phyloP scores from a whole-genome alignment of 2,329 filamentous ascomycete species.

The Xylaria hypoxylon region DNA sequence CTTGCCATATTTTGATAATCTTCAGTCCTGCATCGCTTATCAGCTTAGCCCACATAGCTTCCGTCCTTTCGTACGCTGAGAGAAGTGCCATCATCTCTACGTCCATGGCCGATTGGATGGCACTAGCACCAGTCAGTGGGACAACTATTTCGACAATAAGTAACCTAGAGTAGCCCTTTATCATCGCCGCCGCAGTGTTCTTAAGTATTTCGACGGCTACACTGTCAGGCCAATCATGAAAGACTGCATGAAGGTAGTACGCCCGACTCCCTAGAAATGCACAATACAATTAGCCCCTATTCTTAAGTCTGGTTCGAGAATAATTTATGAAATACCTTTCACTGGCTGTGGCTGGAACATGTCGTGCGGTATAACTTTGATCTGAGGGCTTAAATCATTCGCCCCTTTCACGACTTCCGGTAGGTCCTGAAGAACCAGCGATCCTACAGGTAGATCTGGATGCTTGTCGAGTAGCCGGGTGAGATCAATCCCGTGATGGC shows the following conservation, averaged over 20 bases:
- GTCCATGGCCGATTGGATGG: conserved; percentile 40
- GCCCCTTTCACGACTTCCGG: conserved; percentile 46
- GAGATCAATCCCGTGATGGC: conserved; percentile 55
- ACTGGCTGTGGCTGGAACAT: conserved; percentile 52
- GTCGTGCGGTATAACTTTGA: conserved; percentile 48
- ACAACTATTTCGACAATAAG: conserved; percentile 58
- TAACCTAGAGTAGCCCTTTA: conserved; percentile 54
- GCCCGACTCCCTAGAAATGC: conserved; percentile 45
- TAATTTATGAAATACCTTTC: conserved; percentile 31
- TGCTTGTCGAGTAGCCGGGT: conserved; percentile 49
- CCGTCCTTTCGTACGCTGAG: conserved; percentile 41
- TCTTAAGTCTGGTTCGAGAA: too few relatives aligned
- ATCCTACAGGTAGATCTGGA: conserved; percentile 49
- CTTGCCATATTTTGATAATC: conserved; percentile 40
- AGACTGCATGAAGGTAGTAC: conserved; percentile 52
- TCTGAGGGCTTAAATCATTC: conserved; percentile 37
- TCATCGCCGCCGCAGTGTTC: conserved; percentile 50
- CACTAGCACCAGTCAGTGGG: conserved; percentile 51
- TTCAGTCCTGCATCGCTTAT: conserved; percentile 40
- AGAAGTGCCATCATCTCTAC: conserved; percentile 41
- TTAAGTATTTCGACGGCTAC: conserved; percentile 50
- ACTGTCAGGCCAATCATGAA: conserved; percentile 57
- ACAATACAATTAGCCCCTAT: neutral
- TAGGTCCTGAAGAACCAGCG: conserved; percentile 56
- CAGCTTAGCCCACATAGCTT: conserved; percentile 39